These are phyloP conservation scores for Asterochloris erici DNA, from an alignment of 139 green algal genomes.

Conservation along the genomic window DNA sequence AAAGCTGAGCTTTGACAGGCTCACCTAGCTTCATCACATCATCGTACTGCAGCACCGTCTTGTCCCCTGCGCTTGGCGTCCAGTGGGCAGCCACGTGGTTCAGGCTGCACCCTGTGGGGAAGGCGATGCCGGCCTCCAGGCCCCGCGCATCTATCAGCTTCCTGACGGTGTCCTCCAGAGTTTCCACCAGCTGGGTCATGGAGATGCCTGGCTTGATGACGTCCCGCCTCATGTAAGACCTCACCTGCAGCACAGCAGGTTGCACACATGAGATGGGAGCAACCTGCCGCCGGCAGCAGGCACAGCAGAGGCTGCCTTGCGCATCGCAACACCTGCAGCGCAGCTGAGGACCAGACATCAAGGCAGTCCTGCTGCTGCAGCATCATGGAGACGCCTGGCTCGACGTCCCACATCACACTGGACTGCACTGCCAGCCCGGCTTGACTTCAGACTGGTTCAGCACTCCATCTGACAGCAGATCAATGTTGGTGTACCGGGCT, in stretches of 20 bases:
- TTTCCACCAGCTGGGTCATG: constrained; percentile 91
- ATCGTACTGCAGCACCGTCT: constrained; percentile 95
- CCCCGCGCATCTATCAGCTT: constrained; percentile 88
- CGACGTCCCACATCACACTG: too few relatives aligned
- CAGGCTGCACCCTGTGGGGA: constrained; percentile 92
- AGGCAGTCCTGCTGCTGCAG: too few relatives aligned
- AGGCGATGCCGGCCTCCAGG: constrained; percentile 88
- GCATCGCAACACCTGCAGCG: too few relatives aligned
- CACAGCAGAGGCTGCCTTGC: too few relatives aligned
- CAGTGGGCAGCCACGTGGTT: constrained; percentile 98
- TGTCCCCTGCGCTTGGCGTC: constrained; percentile 96
- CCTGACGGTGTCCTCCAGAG: constrained; percentile 85
- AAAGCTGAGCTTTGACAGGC: neutral
- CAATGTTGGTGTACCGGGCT: too few relatives aligned
- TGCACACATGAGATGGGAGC: too few relatives aligned
- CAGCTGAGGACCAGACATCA: too few relatives aligned
- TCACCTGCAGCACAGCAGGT: constrained; percentile 53
- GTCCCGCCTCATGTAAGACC: constrained; percentile 74
- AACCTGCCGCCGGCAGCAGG: too few relatives aligned
- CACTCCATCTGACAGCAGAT: too few relatives aligned
- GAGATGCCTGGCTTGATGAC: constrained; percentile 91
- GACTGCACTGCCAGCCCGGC: too few relatives aligned
- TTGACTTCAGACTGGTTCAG: too few relatives aligned
- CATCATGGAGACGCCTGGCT: too few relatives aligned
- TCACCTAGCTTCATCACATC: constrained; percentile 98